Base-by-base conservation (phyloP, 371 early-diverging fungal species). In the Rhizopus delemar region DNA sequence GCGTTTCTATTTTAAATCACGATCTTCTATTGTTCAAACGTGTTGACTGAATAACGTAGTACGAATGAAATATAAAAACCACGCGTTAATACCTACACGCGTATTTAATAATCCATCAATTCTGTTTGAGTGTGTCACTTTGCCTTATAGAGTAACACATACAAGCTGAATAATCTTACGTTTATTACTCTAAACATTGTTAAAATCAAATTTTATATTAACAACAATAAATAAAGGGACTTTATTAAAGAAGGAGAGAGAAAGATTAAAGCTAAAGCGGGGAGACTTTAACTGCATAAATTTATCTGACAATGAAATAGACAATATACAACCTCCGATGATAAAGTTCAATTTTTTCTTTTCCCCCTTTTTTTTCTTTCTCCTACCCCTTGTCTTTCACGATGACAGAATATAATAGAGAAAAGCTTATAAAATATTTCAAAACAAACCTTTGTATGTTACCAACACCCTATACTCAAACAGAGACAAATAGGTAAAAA, bases 401-500 rank as follows among this genome's bases (percentile, higher is more conserved):
- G 32, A 32, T 50, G 9, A 12, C 29, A 0, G 6, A 31, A 12
- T 32, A 32, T 9, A 50, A 67, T 22, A 60, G 64, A n/a, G 80
- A 79, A 50, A 82, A 78, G 49, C 89, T 92, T 53, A 73, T 83
- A 28, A 66, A 77, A 32, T 96, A 92, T 74, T 94, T 95, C 61
- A 79, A 81, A 50, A 70, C 80, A 36, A 83, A 88, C 58, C 69
- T 95, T 36, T 67, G 73, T 35, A 79, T 92, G 77, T 81, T 95
- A 5, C 95, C 97, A 4, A 66, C 76, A 12, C 76, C 77, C 8
- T 91, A 92, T 70, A 81, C 86, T 8, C 74, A 80, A 55, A 81
- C 78, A 29, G 97, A 97, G 62, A 87, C 93, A 1, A 87, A 84
- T 56, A 82, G 93, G 94, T 89, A 80, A 34, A 50, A 31, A 43